Evolutionary conservation across 805 yeast species (phyloP).

Genomic region (Metschnikowia cubensis): DNA sequence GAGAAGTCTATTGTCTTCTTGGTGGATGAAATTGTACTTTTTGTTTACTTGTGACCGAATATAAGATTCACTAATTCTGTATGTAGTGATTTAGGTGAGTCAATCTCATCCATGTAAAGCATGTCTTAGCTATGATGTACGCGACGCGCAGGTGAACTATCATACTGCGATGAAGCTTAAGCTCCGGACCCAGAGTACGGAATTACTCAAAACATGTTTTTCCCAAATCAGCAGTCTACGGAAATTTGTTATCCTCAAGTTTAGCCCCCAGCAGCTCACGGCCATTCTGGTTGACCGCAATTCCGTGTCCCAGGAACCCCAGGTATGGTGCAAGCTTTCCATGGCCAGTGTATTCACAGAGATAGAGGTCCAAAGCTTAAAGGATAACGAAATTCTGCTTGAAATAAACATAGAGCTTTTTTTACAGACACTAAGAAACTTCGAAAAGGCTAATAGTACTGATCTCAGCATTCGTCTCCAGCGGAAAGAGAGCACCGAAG

Average conservation of each 20-base stretch:
- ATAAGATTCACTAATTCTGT: too few relatives aligned
- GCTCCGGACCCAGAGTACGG: conserved; percentile 24
- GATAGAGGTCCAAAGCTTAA: conserved; percentile 48
- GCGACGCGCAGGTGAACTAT: conserved; percentile 4
- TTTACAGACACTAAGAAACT: conserved; percentile 53
- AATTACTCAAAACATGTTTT: conserved; percentile 35
- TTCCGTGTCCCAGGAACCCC: conserved; percentile 52
- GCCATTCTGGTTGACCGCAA: conserved; percentile 45
- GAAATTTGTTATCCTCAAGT: conserved; percentile 53
- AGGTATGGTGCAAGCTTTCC: conserved; percentile 60
- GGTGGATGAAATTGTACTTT: too few relatives aligned
- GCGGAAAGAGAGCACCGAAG: conserved; percentile 31
- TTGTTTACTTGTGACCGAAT: too few relatives aligned
- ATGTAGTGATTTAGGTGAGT: too few relatives aligned
- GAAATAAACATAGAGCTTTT: conserved; percentile 63
- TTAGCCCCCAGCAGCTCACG: conserved; percentile 46
- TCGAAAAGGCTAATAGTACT: conserved; percentile 49
- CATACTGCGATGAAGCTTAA: conserved; percentile 23
- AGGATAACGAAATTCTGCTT: conserved; percentile 52
- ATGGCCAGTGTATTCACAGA: conserved; percentile 43
- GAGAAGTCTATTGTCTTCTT: too few relatives aligned
- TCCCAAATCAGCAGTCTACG: conserved; percentile 50
- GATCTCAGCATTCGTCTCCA: conserved; percentile 51
- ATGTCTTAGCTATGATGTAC: neutral
- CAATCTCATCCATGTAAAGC: too few relatives aligned